Evolutionary conservation across 257 asterid genomes (phyloP).

Genomic region (Solanum gracilifrons): DNA sequence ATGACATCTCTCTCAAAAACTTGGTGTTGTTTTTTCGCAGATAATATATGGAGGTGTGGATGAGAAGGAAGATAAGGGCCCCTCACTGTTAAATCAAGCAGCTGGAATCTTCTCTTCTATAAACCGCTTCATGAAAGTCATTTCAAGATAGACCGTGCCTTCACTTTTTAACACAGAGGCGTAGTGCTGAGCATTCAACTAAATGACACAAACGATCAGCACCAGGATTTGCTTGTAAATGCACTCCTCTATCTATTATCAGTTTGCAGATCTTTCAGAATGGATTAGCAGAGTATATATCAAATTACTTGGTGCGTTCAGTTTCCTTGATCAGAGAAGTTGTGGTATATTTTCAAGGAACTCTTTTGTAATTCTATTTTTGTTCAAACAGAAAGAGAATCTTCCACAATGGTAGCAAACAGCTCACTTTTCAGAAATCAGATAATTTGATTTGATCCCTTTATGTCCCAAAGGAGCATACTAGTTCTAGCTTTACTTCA

Average conservation of each 20-base stretch:
- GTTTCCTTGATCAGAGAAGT: background rate
- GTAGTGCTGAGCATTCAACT: background rate
- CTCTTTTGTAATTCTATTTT: background rate
- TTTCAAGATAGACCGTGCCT: slow-evolving; percentile 39
- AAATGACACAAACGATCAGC: background rate
- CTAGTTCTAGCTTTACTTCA: background rate
- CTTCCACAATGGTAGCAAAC: background rate
- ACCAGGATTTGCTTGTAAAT: background rate
- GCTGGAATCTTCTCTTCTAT: slow-evolving; percentile 71
- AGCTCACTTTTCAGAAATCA: background rate
- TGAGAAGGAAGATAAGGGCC: slow-evolving; percentile 35
- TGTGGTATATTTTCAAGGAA: background rate
- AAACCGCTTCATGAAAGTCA: slow-evolving; percentile 79
- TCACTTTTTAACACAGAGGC: background rate
- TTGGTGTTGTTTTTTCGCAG: slow-evolving; percentile 16
- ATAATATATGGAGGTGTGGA: slow-evolving; percentile 57
- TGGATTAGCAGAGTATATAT: background rate
- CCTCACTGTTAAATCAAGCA: slow-evolving; percentile 73
- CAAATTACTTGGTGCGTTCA: background rate
- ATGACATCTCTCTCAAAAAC: background rate
- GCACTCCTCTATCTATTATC: background rate
- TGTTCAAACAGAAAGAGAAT: background rate
- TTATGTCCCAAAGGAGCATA: background rate
- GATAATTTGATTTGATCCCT: background rate
- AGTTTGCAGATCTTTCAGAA: background rate